Percentiles rank a stretch among this genome's conserved stretches.
phyloP scores from a whole-genome alignment of 2,329 filamentous ascomycete species.

The Microsporum ferrugineum region DNA sequence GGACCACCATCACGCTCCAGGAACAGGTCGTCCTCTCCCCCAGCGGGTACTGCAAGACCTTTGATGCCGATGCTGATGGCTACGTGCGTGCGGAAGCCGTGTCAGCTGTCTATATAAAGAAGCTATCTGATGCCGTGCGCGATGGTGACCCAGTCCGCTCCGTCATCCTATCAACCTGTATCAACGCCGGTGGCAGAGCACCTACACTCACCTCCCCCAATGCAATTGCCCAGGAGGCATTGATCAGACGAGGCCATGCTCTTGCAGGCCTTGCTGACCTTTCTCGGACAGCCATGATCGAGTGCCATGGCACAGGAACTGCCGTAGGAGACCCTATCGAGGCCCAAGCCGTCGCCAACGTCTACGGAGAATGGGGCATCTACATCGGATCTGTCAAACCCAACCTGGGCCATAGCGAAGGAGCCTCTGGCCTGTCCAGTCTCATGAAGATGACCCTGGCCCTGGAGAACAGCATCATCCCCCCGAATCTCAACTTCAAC shows the following conservation, averaged over 20 bases:
- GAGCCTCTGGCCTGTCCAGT: slow-evolving; percentile 19
- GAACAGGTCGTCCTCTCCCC: slow-evolving; percentile 30
- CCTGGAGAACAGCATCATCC: slow-evolving; percentile 20
- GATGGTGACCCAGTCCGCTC: slow-evolving; percentile 27
- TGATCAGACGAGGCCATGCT: slow-evolving; percentile 26
- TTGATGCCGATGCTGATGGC: slow-evolving; percentile 24
- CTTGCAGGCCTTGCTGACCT: slow-evolving; percentile 17
- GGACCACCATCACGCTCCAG: slow-evolving; percentile 15
- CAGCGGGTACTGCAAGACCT: slow-evolving; percentile 24
- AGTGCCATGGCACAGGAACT: slow-evolving; percentile 28
- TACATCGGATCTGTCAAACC: slow-evolving; percentile 19
- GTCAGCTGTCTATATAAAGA: slow-evolving; percentile 24
- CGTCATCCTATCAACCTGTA: slow-evolving; percentile 22
- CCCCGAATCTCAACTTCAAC: slow-evolving; percentile 21
- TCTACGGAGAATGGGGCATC: slow-evolving; percentile 10
- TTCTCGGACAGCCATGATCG: slow-evolving; percentile 5
- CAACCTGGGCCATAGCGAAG: slow-evolving; percentile 21
- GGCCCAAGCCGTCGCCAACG: slow-evolving; percentile 11
- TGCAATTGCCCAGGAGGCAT: slow-evolving; percentile 15
- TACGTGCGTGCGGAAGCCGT: slow-evolving; percentile 29
- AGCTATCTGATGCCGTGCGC: slow-evolving; percentile 20
- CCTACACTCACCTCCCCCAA: slow-evolving; percentile 16
- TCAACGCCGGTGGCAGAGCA: slow-evolving; percentile 23
- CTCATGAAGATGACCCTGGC: slow-evolving; percentile 20
- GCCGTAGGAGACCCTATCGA: slow-evolving; percentile 20